These are phyloP conservation scores for Salix arbutifolia DNA, from an alignment of 345 rosid species.

Conservation along the genomic window DNA sequence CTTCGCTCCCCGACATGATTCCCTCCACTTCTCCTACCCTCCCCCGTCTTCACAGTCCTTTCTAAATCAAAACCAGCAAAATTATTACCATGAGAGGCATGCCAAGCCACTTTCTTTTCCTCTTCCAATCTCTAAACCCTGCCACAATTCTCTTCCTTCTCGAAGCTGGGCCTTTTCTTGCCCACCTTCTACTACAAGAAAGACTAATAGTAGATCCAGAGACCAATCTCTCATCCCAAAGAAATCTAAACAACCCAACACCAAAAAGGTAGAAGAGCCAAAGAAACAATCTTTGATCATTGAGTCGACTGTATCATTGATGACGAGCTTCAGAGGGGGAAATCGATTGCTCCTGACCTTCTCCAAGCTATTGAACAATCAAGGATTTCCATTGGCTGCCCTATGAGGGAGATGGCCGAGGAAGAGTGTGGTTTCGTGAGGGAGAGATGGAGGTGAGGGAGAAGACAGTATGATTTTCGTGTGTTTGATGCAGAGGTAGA, in stretches of 20 bases:
- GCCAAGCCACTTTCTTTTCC: slow-evolving; percentile 65
- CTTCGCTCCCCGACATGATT: slow-evolving; percentile 35
- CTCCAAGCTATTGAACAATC: no score
- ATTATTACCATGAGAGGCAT: background rate
- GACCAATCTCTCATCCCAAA: slow-evolving; percentile 36
- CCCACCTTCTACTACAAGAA: slow-evolving; percentile 17
- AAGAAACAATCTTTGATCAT: slow-evolving; percentile 4
- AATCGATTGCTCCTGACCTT: no score
- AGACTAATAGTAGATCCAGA: slow-evolving; percentile 14
- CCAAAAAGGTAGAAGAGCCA: background rate
- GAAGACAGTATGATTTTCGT: no score
- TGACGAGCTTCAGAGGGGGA: no score
- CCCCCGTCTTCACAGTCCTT: background rate
- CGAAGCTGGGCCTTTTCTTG: slow-evolving; percentile 23
- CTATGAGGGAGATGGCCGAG: no score
- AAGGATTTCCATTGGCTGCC: no score
- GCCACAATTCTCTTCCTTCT: slow-evolving; percentile 35
- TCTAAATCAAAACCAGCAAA: slow-evolving; percentile 2
- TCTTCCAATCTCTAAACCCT: slow-evolving; percentile 35
- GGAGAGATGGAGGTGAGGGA: no score
- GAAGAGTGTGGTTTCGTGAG: no score
- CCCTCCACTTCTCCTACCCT: slow-evolving; percentile 29
- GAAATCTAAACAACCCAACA: slow-evolving; percentile 24
- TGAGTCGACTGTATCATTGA: slow-evolving; percentile 16
- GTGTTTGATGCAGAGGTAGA: no score